Evolutionary conservation across 768 basidiomycete species (phyloP).

Genomic region (Phylloporus sp.): DNA sequence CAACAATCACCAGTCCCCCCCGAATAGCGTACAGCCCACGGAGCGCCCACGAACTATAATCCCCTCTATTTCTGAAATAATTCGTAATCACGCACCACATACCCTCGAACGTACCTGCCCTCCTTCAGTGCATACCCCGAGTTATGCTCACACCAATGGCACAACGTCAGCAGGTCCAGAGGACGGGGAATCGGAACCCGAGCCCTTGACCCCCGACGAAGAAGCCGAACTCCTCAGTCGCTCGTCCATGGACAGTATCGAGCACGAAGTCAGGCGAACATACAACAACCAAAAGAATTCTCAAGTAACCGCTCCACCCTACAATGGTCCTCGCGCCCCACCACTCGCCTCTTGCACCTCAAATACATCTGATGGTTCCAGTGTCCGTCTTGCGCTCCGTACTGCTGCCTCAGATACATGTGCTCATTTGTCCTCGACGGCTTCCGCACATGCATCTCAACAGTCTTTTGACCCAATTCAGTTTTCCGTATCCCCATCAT

Average conservation of each 20-base stretch:
- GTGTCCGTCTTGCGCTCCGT: conserved; percentile 30
- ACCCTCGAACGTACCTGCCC: conserved; percentile 46
- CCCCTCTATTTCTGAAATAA: conserved; percentile 87
- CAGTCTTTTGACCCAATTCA: conserved; percentile 26
- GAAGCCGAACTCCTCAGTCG: conserved; percentile 64
- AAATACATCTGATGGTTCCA: conserved; percentile 51
- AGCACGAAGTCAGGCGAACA: conserved; percentile 73
- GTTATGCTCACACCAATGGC: conserved; percentile 44
- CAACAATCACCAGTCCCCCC: conserved; percentile 6
- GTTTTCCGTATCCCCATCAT: conserved; percentile 44
- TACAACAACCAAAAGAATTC: conserved; percentile 51
- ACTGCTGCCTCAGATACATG: conserved; percentile 45
- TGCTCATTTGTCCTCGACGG: conserved; percentile 44
- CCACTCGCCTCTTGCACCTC: conserved; percentile 35
- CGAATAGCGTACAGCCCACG: conserved; percentile 17
- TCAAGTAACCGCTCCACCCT: conserved; percentile 32
- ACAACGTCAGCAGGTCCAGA: conserved; percentile 43
- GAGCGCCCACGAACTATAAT: conserved; percentile 45
- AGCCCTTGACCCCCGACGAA: conserved; percentile 47
- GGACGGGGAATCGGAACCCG: conserved; percentile 48
- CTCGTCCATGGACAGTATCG: conserved; percentile 86
- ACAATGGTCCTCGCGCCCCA: conserved; percentile 38
- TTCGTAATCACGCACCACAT: conserved; percentile 69
- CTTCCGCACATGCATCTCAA: conserved; percentile 20
- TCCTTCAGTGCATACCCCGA: conserved; percentile 41